Percentiles rank a stretch among this genome's conserved stretches.
Evolutionary conservation across 345 rosid genomes (phyloP).

Genomic region (Populus pruinosa): DNA sequence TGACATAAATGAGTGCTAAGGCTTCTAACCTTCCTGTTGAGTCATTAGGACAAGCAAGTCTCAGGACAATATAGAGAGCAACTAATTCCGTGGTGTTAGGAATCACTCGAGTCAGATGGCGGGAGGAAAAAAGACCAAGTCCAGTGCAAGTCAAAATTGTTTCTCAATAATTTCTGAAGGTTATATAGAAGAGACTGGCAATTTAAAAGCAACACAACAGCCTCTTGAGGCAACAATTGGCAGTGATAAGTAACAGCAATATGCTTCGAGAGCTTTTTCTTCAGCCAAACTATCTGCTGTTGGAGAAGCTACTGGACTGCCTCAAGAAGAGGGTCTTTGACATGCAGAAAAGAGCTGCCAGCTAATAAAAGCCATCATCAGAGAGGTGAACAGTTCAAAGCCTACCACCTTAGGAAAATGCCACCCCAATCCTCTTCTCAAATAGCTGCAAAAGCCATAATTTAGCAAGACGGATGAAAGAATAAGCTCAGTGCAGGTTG

Average conservation of each 20-base stretch:
- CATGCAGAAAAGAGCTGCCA: constrained; percentile 88
- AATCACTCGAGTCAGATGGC: not conserved
- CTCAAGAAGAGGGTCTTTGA: constrained; percentile 75
- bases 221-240: not conserved
- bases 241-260: not conserved
- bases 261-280: not conserved
- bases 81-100: not conserved
- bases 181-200: not conserved
- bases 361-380: constrained; percentile 80
- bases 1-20: not conserved
- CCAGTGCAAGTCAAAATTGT: not conserved
- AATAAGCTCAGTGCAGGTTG: not conserved
- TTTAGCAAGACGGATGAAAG: constrained; percentile 1
- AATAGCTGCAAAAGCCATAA: constrained; percentile 51
- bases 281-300: not conserved
- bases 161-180: not conserved
- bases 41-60: not conserved
- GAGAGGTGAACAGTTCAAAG: constrained; percentile 76
- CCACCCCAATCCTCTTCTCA: constrained; percentile 86
- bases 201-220: not conserved
- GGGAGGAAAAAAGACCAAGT: not conserved
- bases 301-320: not conserved
- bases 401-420: constrained; percentile 86
- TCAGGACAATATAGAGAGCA: not conserved
- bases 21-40: not conserved